phyloP scores from a whole-genome alignment of 768 basidiomycete genomes.

The Lentinus tigrinus region DNA sequence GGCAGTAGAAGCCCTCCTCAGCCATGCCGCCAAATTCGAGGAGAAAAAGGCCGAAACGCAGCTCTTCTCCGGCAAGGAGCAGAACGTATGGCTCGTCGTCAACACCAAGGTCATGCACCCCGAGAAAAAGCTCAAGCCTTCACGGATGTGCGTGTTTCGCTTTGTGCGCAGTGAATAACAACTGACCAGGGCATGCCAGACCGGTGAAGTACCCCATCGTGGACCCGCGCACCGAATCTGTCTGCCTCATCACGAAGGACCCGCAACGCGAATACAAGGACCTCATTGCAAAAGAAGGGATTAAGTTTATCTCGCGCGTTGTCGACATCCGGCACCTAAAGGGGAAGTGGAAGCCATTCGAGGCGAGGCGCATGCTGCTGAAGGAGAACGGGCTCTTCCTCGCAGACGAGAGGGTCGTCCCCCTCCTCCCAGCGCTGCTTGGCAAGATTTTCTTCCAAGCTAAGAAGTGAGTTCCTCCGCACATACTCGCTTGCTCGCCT shows the following conservation, averaged over 20 bases:
- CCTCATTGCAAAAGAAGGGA: slow-evolving; percentile 69
- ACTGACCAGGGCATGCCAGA: slow-evolving; percentile 33
- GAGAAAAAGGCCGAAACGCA: slow-evolving; percentile 69
- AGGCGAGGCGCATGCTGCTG: slow-evolving; percentile 77
- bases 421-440: slow-evolving; percentile 81
- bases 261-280: slow-evolving; percentile 97
- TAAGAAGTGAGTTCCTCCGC: slow-evolving; percentile 72
- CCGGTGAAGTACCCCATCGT: slow-evolving; percentile 79
- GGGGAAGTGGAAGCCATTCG: slow-evolving; percentile 88
- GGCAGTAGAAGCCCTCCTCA: slow-evolving; percentile 77
- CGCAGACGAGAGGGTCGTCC: slow-evolving; percentile 87
- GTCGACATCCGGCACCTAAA: slow-evolving; percentile 90
- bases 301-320: slow-evolving; percentile 90
- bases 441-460: slow-evolving; percentile 92
- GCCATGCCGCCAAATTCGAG: slow-evolving; percentile 64
- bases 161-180: background rate
- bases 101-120: slow-evolving; percentile 81
- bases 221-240: slow-evolving; percentile 75
- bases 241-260: slow-evolving; percentile 94
- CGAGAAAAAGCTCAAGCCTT: slow-evolving; percentile 74
- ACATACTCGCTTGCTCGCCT: slow-evolving; percentile 3
- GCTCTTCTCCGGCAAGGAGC: slow-evolving; percentile 75
- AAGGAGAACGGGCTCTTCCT: slow-evolving; percentile 92
- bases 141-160: slow-evolving; percentile 68
- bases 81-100: slow-evolving; percentile 86